Evolutionary conservation across 2,329 filamentous ascomycete species (phyloP).

Genomic region (Hypoxylon sp.): DNA sequence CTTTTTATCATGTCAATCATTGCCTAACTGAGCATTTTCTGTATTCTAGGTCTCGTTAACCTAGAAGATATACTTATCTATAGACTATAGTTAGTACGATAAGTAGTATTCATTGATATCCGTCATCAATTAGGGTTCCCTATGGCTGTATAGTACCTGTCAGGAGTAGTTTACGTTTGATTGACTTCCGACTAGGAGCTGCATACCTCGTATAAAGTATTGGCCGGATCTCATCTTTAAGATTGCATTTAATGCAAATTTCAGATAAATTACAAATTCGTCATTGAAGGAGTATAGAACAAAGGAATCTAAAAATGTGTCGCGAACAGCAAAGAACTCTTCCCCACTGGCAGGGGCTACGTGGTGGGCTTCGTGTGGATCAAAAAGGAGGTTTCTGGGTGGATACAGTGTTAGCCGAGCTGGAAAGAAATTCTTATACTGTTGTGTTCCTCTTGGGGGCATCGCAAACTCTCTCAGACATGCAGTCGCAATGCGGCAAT

Average conservation of each 20-base stretch:
- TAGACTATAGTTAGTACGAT: not conserved
- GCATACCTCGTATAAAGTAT: not conserved
- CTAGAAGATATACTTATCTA: not conserved
- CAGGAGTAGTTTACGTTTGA: not conserved
- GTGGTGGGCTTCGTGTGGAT: constrained; percentile 25
- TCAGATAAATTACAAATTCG: not conserved
- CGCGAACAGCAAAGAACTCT: constrained; percentile 2
- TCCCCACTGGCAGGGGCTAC: constrained; percentile 18
- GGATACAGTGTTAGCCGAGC: constrained; percentile 9
- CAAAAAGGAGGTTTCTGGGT: constrained; percentile 16
- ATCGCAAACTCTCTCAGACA: not conserved
- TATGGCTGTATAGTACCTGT: not conserved
- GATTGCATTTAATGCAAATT: constrained; percentile 6
- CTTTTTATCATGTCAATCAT: too few relatives aligned
- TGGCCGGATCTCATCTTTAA: not conserved
- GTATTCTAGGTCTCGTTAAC: not conserved
- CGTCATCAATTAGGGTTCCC: not conserved
- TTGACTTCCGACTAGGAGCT: not conserved
- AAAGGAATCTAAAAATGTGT: constrained; percentile 8
- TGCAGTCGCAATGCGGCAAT: not conserved
- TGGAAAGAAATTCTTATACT: not conserved
- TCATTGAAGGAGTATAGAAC: constrained; percentile 1
- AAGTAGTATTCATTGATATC: not conserved
- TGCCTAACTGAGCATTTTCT: too few relatives aligned
- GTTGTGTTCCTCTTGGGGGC: not conserved